Base-by-base conservation (phyloP, 345 rosid species). In the Populus nigra region DNA sequence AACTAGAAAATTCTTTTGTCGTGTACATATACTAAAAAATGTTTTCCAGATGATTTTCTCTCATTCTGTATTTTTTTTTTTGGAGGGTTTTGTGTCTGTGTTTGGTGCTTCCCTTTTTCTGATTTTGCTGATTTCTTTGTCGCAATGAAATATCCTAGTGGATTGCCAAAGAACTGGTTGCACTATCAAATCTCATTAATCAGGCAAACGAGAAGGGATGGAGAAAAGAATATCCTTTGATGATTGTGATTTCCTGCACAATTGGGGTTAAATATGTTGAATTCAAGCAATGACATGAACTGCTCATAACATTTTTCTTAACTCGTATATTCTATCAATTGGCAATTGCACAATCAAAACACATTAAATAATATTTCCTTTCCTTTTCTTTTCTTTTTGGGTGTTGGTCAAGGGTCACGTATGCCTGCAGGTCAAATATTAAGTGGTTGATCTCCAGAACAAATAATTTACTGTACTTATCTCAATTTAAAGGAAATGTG, bases 151-250 rank as follows among this genome's bases (percentile, higher is more conserved):
- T 31, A 17, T 23, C 22, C 31, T 17, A 88, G 93, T 79, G 90
- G 91, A 90, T 90, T 69, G 78, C 11, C 17, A 78, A 69, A 62
- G 89, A 88, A 85, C 66, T 88, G 81, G 77, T 7, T 61, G 65
- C 38, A 23, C 78, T 88, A 41, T 83, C 78, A 85, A 68, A 72
- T 33, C 73, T 71, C 25, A 82, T 87, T 74, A 73, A 85, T 45
- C 83, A 77, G 55, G 90, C 91, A 25, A 88, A 84, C 69, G 90
- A 88, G 82, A 90, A 88, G 81, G 93, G 93, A 73, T 85, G 91
- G 88, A 86, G 90, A 76, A 88, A 83, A 88, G 88, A 90, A 90
- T 88, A 90, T 90, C 93, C 93, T 88, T 86, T 71, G 23, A 41
- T 35, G 33, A 57, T 67, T 33, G 66, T 62, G 36, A 12, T 71